A percentile compares a stretch with the other conserved stretches of the same genome.
phyloP scores from a whole-genome alignment of 2,329 filamentous ascomycete species.

The Diaporthe vexans region DNA sequence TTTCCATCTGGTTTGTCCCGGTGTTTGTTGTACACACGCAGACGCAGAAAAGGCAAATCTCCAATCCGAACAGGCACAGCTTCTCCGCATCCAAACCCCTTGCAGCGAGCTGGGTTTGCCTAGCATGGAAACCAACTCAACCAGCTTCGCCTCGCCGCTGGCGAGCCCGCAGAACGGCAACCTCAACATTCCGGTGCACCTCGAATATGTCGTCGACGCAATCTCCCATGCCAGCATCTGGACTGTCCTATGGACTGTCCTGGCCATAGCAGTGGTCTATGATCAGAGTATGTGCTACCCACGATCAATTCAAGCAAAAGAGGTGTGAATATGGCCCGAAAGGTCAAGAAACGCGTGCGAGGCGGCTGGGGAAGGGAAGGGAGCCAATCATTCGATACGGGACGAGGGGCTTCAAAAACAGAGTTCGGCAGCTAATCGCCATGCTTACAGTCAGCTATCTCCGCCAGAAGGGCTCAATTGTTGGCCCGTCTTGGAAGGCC shows the following conservation, averaged over 20 bases:
- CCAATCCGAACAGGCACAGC: conserved; percentile 26
- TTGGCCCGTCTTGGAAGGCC: conserved; percentile 80
- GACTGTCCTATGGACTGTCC: conserved; percentile 77
- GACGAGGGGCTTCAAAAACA: background rate
- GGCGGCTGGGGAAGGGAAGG: background rate
- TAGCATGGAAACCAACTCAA: conserved; percentile 72
- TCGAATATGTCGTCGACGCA: conserved; percentile 68
- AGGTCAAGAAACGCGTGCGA: background rate
- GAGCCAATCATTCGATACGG: background rate
- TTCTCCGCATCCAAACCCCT: conserved; percentile 19
- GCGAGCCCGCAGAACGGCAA: conserved; percentile 70
- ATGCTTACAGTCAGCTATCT: conserved; percentile 77
- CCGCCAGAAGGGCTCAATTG: conserved; percentile 80
- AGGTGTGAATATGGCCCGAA: background rate
- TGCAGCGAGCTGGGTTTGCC: conserved; percentile 31
- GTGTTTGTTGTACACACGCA: conserved; percentile 6
- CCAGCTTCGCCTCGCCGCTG: conserved; percentile 75
- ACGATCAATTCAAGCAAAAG: background rate
- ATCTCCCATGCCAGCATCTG: conserved; percentile 70
- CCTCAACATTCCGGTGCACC: conserved; percentile 66
- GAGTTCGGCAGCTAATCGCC: conserved; percentile 34
- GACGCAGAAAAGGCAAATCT: conserved; percentile 18
- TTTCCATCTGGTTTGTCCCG: background rate
- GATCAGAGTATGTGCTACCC: conserved; percentile 81
- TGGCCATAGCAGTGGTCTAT: conserved; percentile 82